Base-by-base conservation (phyloP, 805 yeast genomes). In the Spathaspora gorwiae region DNA sequence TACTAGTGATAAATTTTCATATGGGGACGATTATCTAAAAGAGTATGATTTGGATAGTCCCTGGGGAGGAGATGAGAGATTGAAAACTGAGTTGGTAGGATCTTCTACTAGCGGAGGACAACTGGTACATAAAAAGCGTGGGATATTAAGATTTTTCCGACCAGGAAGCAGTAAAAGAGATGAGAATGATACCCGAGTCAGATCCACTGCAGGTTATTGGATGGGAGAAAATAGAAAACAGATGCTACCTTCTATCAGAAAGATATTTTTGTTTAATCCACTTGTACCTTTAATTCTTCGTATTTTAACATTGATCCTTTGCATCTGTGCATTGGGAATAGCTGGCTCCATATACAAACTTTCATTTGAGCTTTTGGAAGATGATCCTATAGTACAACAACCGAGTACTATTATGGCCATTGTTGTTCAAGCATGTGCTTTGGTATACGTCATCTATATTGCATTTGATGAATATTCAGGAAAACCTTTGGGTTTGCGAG, bases 371-470 rank as follows among this genome's bases (percentile, higher is more conserved):
- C 47, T 60, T 19, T 68, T 67, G 50, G 63, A 66, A 13, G 65
- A 63, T 3, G 50, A 54, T 13, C 59, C 66, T 10, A 64, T 87
- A 7, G 70, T 76, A 7, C 95, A 87, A 59, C 90, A 87, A 57
- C 85, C 99, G 13, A 84, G 96, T 54, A 87, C 98, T 0, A 82
- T 90, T 38, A 89, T 94, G 95, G 94, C 97, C 3, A 77, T 94
- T 2, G 81, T 81, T 43, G 95, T 92, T 4, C 92, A 90, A 57
- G 70, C 88, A 27, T 72, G 82, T 49, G 96, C 96, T 2, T 65
- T 88, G 26, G 76, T 80, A 0, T 94, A 94, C 60, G 75, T 90
- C 45, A 65, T 83, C 3, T 90, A 87, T 63, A 87, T 92, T 61
- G 81, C 96, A 2, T 82, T 81, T 56, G 98, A 94, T 63, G 99